Evolutionary conservation across 345 rosid species (phyloP), one percentile per base, ranked within the genome.

Genomic region (Geranium brycei): DNA sequence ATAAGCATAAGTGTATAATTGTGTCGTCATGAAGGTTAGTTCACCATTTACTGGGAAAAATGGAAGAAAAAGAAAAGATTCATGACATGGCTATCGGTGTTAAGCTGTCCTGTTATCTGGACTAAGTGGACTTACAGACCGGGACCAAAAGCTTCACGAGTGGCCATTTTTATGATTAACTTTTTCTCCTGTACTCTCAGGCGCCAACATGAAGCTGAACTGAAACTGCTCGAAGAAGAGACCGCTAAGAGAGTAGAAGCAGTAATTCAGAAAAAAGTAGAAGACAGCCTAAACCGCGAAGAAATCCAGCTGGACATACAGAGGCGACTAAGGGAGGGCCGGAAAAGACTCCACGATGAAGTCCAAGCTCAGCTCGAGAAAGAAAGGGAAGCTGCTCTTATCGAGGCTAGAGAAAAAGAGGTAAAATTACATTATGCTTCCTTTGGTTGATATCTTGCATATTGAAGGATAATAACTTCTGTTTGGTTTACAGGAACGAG

Each of bases 201-300:
- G 97, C 89, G 88, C 63, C 99, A 93, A 64, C 84, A 63, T 65
- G 96, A 93, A 78, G 97, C 95, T 10, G 99, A 93, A 73, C 56
- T 83, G 64, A 90, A 88, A 72, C 81, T 93, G 47, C 79, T 93
- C 57, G 92, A 90, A 80, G 99, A 93, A 77, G 99, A 93, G 77
- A 93, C 97, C 62, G 74, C 79, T 35, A 93, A 79, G 71, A 82
- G 97, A 67, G 85, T 90, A 64, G 97, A 86, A 76, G 91, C 84
- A 76, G 91, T 87, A 66, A 84, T 93, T 61, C 69, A 57, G 79
- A 84, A 74, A 76, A 82, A 74, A 64, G 97, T 93, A 51, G 91
- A 82, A 70, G 95, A 86, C 83, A 76, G 88, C 61, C 85, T 93
- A 76, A 89, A 78, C 63, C 72, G 83, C 13, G 87, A 80, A 66